Base-by-base conservation (phyloP, 2,329 filamentous ascomycete species). In the Cytospora leucostoma region DNA sequence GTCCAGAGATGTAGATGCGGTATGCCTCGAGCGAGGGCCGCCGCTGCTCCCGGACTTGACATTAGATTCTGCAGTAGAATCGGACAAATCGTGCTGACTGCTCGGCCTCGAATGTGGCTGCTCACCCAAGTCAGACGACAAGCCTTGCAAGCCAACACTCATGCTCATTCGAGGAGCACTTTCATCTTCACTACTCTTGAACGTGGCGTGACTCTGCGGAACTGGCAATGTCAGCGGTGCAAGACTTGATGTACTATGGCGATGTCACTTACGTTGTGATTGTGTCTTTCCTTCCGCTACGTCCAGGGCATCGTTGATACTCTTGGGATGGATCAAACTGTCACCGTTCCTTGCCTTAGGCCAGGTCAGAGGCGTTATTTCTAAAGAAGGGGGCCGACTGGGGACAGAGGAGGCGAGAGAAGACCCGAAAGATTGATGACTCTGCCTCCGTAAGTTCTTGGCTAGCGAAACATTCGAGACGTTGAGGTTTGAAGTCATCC, bases 1-100 rank as follows among this genome's bases (percentile, higher is more conserved):
- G 65, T 82, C 79, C 49, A 82, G 70, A 0, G 80, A 81, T 0
- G 80, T 82, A 34, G 75, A 77, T 10, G 77, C 74, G 0, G 80
- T 82, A 61, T 80, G 77, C 32, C 73, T 75, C 2, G 79, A 81
- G 34, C 74, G 73, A 0, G 78, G 77, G 2, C 77, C 71, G 6
- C 53, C 62, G 35, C 61, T 63, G 34, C 38, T 51, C 17, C 40
- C 38, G 5, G 64, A 64, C n/a, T 75, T 76, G 4, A 71, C 71
- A 53, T 76, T 78, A 15, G 78, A 80, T 59, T 76, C 77, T 32
- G 72, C 68, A 56, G 76, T 78, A 4, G 78, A 79, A 15, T 73
- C 71, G 2, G 70, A 75, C 74, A 73, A 2, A 76, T 64, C 27
- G 27, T 27, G 27, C 27, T 4, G 27, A 53, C 74, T 78, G 70